phyloP scores from a whole-genome alignment of 2,329 filamentous ascomycete genomes.

The Xylaria sp. region DNA sequence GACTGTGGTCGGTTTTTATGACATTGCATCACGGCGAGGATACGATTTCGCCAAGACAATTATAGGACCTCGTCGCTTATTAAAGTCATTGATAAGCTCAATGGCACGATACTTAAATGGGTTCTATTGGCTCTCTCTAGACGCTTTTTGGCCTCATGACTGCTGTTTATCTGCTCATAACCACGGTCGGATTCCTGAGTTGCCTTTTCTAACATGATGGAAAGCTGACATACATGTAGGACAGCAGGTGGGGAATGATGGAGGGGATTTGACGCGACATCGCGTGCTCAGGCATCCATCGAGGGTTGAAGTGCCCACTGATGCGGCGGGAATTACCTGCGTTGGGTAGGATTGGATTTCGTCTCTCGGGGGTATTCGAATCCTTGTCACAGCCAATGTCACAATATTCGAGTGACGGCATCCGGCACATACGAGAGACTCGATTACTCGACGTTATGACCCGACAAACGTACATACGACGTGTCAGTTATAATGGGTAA shows the following conservation, averaged over 20 bases:
- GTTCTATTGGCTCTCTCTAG: constrained; percentile 18
- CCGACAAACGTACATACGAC: background rate
- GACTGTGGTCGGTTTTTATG: background rate
- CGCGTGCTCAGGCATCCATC: constrained; percentile 10
- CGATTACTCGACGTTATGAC: background rate
- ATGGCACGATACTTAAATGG: background rate
- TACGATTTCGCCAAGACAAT: constrained; percentile 12
- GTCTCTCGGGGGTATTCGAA: background rate
- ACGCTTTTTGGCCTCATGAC: constrained; percentile 11
- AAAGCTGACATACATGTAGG: background rate
- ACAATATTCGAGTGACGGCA: background rate
- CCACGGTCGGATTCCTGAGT: background rate
- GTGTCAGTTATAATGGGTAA: background rate
- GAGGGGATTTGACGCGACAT: constrained; percentile 14
- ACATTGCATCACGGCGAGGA: background rate
- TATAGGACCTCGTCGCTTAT: constrained; percentile 7
- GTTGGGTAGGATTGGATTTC: constrained; percentile 10
- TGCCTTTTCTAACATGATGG: constrained; percentile 19
- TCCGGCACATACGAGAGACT: background rate
- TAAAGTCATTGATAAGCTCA: constrained; percentile 25
- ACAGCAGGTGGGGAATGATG: background rate
- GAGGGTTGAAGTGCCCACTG: background rate
- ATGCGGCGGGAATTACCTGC: constrained; percentile 10
- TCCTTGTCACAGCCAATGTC: background rate
- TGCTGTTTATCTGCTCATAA: background rate